Base-by-base conservation (phyloP, 495 filamentous ascomycete species). In the Bathelium albidoporum region DNA sequence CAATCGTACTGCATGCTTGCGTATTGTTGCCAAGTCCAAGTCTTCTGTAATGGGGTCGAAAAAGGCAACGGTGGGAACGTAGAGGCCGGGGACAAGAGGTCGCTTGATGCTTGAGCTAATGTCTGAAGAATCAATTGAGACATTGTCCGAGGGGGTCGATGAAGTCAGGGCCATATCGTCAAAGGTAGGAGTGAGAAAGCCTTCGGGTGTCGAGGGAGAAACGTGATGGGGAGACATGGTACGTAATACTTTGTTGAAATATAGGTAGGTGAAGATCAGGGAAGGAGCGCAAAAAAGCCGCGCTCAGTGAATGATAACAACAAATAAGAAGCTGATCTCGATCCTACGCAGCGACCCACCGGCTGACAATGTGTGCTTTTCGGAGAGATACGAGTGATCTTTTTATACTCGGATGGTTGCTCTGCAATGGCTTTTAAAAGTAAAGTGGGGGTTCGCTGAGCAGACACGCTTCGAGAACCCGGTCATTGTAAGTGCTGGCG, bases 1-100 rank as follows among this genome's bases (percentile, higher is more conserved):
- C n/a, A 96, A 88, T 68, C 89, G 88, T 59, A 89, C 83, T 34
- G 90, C 88, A 73, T 96, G 91, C 62, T 79, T 85, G 61, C 82
- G 81, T 59, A 85, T 87, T 39, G 88, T 87, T 41, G 81, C 75
- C 10, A 86, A 72, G 68, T 95, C 89, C 20, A 87, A 70, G 39
- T 85, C 82, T 69, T 75, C 73, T n/a, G 66, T 69, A 58, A 64
- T 55, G 18, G 67, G 62, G n/a, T 75, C 65, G 62, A 75, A 75
- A 68, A 75, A 73, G 9, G 72, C 69, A 2, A 73, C 70, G 1
- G 70, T 74, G n/a, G 73, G 73, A n/a, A 74, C 73, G 63, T 75
- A 75, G 63, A 75, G 68, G 49, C 73, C 73, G 1, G 70, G 68
- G 22, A 66, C 55, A 43, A 74, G 60, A 16, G 69, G 60, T 14